Evolutionary conservation across 2,329 filamentous ascomycete species (phyloP).

Genomic region (Colletotrichum costaricense): DNA sequence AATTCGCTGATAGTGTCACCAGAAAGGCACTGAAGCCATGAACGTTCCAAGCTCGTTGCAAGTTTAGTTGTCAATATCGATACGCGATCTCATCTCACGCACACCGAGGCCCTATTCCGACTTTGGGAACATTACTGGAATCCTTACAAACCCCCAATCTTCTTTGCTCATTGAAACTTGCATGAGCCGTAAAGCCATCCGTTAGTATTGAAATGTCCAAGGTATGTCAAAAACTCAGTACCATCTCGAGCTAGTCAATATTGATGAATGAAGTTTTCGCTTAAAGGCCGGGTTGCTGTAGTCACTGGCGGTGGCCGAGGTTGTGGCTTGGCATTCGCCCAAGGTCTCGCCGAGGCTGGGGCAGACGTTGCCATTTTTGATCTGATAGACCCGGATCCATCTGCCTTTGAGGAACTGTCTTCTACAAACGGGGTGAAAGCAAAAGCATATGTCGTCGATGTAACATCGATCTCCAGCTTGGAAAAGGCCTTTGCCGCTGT

Average conservation of each 20-base stretch:
- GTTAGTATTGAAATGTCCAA: neutral
- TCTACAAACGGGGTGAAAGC: neutral
- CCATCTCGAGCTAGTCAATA: neutral
- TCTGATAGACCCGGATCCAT: slow-evolving; percentile 22
- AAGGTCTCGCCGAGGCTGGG: slow-evolving; percentile 27
- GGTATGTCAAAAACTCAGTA: neutral
- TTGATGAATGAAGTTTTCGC: slow-evolving; percentile 52
- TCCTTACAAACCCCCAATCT: neutral
- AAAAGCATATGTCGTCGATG: slow-evolving; percentile 14
- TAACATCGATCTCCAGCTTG: slow-evolving; percentile 11
- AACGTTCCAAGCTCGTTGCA: neutral
- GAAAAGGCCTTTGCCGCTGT: slow-evolving; percentile 7
- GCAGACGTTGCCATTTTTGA: slow-evolving; percentile 29
- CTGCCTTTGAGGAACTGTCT: slow-evolving; percentile 1
- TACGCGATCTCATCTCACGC: neutral
- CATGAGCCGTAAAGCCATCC: neutral
- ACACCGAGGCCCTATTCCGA: no score
- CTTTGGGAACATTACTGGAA: neutral
- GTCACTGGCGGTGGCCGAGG: slow-evolving; percentile 60
- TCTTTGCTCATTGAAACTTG: neutral
- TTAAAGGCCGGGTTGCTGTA: slow-evolving; percentile 58
- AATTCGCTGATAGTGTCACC: neutral
- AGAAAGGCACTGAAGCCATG: neutral
- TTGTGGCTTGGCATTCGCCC: slow-evolving; percentile 48
- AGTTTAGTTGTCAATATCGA: neutral